Evolutionary conservation across 2,329 filamentous ascomycete genomes (phyloP), one percentile per base, ranked within the genome.

Genomic region (Phoma sp.): DNA sequence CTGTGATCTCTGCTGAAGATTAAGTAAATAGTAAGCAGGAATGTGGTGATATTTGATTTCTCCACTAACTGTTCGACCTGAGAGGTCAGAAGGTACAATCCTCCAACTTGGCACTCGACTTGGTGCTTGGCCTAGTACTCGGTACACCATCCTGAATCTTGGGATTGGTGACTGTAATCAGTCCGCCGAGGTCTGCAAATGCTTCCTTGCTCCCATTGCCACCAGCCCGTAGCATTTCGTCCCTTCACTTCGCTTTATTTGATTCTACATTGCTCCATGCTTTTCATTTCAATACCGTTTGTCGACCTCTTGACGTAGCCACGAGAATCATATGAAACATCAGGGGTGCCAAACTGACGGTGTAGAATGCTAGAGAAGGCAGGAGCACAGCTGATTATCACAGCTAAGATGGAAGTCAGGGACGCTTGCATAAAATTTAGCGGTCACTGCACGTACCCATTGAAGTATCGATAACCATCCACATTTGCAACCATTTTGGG

Each of bases 401-500:
- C 38, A 50, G 47, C 47, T 50, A 17, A 14, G 15, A 28, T 14
- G 15, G 4, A 18, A 7, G n/a, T 47, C 26, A 47, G 42, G 10
- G 18, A 25, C 11, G 3, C 15, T 7, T 21, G 32, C 15, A 14
- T 4, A 37, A 28, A 17, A 23, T 7, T 1, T 3, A 15, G 5
- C 4, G 18, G n/a, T 12, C 9, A n/a, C 4, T 25, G 11, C 15
- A 23, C 28, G 12, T 17, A 50, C 37, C 38, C 28, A 51, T 45
- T 3, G 47, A 51, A 15, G 30, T 43, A 11, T 51, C 39, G 12
- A 51, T 38, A 9, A 45, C 21, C 12, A 30, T 37, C 47, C 47
- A 51, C 47, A 50, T 33, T 20, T 50, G 34, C 26, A 33, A 17
- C 36, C 46, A 48, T 20, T 40, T 40, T 7, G 36, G 25, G 29